phyloP scores from a whole-genome alignment of 75 land plant species.

The Chamaecyparis obtusa region DNA sequence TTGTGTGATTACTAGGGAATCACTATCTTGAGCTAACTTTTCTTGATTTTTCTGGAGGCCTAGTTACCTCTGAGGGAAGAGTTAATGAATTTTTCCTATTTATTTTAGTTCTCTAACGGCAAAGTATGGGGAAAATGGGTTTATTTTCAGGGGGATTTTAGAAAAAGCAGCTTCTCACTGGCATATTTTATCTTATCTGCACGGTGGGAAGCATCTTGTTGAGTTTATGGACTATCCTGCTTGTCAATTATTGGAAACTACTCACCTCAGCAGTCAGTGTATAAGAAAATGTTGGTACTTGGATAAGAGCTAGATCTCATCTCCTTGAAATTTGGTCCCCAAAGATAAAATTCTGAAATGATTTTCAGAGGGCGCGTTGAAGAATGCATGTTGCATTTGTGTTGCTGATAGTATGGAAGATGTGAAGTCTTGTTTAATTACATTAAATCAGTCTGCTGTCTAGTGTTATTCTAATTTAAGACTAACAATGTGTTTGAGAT shows the following conservation, averaged over 20 bases:
- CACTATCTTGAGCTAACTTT: background rate
- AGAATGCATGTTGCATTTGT: background rate
- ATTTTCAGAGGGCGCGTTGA: background rate
- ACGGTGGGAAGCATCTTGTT: background rate
- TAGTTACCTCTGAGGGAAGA: background rate
- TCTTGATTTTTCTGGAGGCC: background rate
- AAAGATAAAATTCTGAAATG: background rate
- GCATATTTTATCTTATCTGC: background rate
- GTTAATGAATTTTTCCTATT: background rate
- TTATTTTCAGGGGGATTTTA: background rate
- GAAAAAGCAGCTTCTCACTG: background rate
- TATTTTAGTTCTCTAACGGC: background rate
- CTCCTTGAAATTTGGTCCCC: background rate
- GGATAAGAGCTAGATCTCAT: background rate
- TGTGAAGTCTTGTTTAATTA: background rate
- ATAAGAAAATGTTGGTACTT: background rate
- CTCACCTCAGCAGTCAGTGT: background rate
- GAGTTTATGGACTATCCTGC: constrained; percentile 1
- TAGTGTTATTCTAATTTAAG: no score
- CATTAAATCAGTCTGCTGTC: no score
- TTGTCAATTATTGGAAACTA: background rate
- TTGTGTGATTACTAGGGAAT: background rate
- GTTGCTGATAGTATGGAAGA: background rate
- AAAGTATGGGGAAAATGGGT: background rate
- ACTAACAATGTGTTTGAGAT: background rate